Evolutionary conservation across 495 filamentous ascomycete genomes (phyloP), one percentile per base, ranked within the genome.

Genomic region (Mycothermus thermophilus): DNA sequence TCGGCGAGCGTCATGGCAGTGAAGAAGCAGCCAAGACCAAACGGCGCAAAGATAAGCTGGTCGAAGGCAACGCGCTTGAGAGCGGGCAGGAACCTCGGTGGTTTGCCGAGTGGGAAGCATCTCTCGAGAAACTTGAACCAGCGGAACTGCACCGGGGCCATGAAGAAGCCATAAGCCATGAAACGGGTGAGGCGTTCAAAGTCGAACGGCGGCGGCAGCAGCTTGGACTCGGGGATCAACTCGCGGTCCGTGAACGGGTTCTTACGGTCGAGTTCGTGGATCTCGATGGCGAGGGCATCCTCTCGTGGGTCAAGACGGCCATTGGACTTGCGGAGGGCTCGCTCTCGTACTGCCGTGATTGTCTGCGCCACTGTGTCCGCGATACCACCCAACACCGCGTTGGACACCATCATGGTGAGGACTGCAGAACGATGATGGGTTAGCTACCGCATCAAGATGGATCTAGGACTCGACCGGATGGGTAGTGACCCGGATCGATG

Each of bases 371-470:
- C 82, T 11, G 88, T 96, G 63, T 99, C 90, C 52, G 90, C 55
- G 30, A 59, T 34, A 42, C 85, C 88, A 58, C 82, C 84, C 17
- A 97, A 74, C 21, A 97, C 79, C 37, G 90, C 80, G 59, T 97
- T 97, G 46, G 84, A 88, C 41, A 95, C 80, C 90, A 96, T 97
- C 56, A 88, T 97, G 27, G 90, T 97, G 41, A 97, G 68, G 24
- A 97, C 83, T 82, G 59, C 46, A 0, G 35, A 37, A 41, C 5
- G 32, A 35, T 21, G 27, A 38, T 14, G 16, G 15, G 1, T 18
- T 30, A n/a, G 34, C 32, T 22, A 41, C 34, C 5, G 15, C 10
- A 15, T 26, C 16, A 20, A 16, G 19, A 5, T 5, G 9, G 27
- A 20, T 12, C 16, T 22, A 0, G 15, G 8, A 10, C 20, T 11